These are phyloP conservation scores for Lojkania enalia DNA, from an alignment of 2,329 filamentous ascomycete genomes.

Conservation along the genomic window DNA sequence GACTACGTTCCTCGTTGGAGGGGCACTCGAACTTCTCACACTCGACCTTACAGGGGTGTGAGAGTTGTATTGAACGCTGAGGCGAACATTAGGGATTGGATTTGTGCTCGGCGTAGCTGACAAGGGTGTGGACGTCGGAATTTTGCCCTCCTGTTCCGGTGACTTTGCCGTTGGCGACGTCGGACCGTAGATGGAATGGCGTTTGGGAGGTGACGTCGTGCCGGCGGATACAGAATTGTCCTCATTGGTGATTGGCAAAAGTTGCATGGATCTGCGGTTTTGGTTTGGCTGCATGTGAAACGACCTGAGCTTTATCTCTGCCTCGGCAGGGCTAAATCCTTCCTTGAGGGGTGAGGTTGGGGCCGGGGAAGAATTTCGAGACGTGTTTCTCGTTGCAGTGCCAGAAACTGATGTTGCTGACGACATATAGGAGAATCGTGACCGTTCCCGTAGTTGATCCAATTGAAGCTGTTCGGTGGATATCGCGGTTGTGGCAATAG, in stretches of 20 bases:
- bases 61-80: slow-evolving; percentile 11
- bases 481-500: slow-evolving; percentile 37
- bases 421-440: slow-evolving; percentile 44
- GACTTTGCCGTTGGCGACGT: slow-evolving; percentile 27
- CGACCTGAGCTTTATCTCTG: slow-evolving; percentile 41
- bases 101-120: slow-evolving; percentile 6
- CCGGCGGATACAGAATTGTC: slow-evolving; percentile 28
- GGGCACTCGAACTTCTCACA: slow-evolving; percentile 27
- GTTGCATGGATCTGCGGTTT: slow-evolving; percentile 43
- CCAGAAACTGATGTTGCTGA: slow-evolving; percentile 40
- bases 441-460: slow-evolving; percentile 43
- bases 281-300: slow-evolving; percentile 44
- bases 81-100: slow-evolving; percentile 9
- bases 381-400: slow-evolving; percentile 37
- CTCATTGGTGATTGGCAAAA: slow-evolving; percentile 42
- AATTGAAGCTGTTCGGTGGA: slow-evolving; percentile 43
- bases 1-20: slow-evolving; percentile 26
- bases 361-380: slow-evolving; percentile 40
- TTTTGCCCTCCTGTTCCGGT: slow-evolving; percentile 12
- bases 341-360: slow-evolving; percentile 40
- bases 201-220: slow-evolving; percentile 22
- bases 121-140: slow-evolving; percentile 3
- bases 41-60: slow-evolving; percentile 28
- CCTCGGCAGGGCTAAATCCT: slow-evolving; percentile 25
- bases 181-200: slow-evolving; percentile 37